Percentiles rank a stretch among this genome's conserved stretches.
phyloP scores from a whole-genome alignment of 2,329 filamentous ascomycete genomes.

The Botrytis byssoidea region DNA sequence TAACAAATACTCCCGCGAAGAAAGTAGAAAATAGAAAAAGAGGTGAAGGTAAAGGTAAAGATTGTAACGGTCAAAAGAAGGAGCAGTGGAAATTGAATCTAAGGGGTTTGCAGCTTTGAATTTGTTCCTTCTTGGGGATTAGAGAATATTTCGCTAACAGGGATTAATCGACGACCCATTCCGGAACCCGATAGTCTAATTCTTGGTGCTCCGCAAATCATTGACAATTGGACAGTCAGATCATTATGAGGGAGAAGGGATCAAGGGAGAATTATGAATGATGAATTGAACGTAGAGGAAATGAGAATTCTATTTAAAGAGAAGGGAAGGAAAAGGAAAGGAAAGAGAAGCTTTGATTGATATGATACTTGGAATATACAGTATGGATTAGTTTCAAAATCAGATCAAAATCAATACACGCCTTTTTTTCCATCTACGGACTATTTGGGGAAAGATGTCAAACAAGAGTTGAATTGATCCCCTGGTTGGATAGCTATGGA shows the following conservation, averaged over 20 bases:
- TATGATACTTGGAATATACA: neutral
- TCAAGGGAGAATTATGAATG: neutral
- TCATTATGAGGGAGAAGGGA: conserved; percentile 4
- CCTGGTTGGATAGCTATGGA: neutral
- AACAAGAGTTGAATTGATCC: neutral
- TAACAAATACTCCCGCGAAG: conserved; percentile 17
- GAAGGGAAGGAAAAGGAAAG: neutral
- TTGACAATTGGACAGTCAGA: neutral
- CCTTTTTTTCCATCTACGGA: neutral
- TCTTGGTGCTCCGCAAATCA: conserved; percentile 12
- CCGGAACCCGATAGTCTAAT: conserved; percentile 15
- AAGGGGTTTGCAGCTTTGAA: conserved; percentile 22
- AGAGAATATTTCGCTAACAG: conserved; percentile 22
- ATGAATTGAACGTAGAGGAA: neutral
- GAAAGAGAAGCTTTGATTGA: neutral
- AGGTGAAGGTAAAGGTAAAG: neutral
- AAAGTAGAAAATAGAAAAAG: conserved; percentile 5
- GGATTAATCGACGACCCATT: conserved; percentile 16
- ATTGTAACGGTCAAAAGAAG: conserved; percentile 2
- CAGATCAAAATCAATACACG: neutral
- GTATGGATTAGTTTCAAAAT: neutral
- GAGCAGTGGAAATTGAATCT: conserved; percentile 8
- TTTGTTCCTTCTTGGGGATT: conserved; percentile 20
- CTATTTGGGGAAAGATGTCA: neutral
- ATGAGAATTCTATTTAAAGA: neutral